Base-by-base conservation (phyloP, 106 monocot genomes). In the Chionographis japonica region DNA sequence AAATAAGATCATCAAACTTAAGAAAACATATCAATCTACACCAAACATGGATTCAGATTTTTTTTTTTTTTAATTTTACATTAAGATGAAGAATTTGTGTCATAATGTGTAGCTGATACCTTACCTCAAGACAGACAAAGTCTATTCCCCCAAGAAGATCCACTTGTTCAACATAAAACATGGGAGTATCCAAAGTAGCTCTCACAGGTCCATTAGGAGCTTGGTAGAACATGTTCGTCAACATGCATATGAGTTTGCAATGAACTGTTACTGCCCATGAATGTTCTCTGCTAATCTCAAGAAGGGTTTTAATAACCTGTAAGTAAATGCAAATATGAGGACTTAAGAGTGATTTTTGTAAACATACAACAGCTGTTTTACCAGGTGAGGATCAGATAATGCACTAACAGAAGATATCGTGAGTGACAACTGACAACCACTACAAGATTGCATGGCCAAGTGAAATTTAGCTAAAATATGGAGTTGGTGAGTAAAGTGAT, bases 131-230 rank as follows among this genome's bases (percentile, higher is more conserved):
- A 71, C 97, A 97, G 50, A 97, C 79, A 56, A 91, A 97, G 16
- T 92, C 87, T 58, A 89, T 89, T 78, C 97, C 97, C 72, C 92
- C 97, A 85, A 97, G 80, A 50, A 82, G 79, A 67, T 92, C 83
- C 52, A 97, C 77, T 68, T 84, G 92, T 67, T 90, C 82, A 20
- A 72, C 68, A 71, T 89, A 63, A 72, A 97, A 87, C 63, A 19
- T 74, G 14, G 85, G 66, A 61, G 49, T 51, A 27, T 79, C 66
- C 20, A 60, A 36, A 61, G 54, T 4, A 77, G 50, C 65, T 52
- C 74, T 66, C 35, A 35, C 38, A 69, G 68, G 40, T 63, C 60
- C 68, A 75, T 73, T 56, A 67, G 80, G 67, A 68, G 62, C 40
- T 50, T 62, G 73, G 56, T 97, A 97, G 56, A 89, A 90, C 97